phyloP scores from a whole-genome alignment of 1,284 basidiomycete genomes.

The Albatrellus sp. region DNA sequence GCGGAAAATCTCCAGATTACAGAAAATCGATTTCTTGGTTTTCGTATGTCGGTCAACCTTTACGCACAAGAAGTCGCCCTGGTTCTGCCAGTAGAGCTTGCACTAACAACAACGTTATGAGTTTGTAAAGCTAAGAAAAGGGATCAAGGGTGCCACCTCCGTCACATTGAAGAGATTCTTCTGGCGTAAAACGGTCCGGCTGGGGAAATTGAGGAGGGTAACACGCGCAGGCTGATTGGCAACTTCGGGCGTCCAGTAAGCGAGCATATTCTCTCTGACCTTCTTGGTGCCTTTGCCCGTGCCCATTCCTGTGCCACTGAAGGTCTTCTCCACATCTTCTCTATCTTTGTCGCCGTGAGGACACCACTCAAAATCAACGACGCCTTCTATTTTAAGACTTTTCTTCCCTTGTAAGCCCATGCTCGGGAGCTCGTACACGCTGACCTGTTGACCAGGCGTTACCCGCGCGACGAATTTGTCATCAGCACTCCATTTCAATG shows the following conservation, averaged over 20 bases:
- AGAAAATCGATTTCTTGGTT: constrained; percentile 98
- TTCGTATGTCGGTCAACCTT: constrained; percentile 99
- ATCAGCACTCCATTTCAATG: constrained; percentile 96
- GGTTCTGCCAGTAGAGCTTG: constrained; percentile 98
- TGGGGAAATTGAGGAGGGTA: constrained; percentile 84
- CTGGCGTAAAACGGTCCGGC: constrained; percentile 75
- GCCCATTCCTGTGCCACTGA: constrained; percentile 11
- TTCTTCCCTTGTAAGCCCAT: constrained; percentile 97
- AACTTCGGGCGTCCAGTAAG: constrained; percentile 97
- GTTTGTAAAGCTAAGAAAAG: constrained; percentile 1
- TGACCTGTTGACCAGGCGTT: constrained; percentile 86
- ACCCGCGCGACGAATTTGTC: constrained; percentile 91
- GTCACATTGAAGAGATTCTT: constrained; percentile 99
- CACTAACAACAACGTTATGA: constrained; percentile 43
- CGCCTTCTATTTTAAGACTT: constrained; percentile 95
- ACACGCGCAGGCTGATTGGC: constrained; percentile 95
- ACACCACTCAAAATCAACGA: constrained; percentile 99
- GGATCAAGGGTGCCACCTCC: constrained; percentile 48
- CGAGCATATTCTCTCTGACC: constrained; percentile 85
- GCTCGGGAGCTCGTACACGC: constrained; percentile 88
- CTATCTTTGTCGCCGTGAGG: constrained; percentile 85
- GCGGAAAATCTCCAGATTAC: constrained; percentile 97
- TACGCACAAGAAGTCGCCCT: constrained; percentile 97
- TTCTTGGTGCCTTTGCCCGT: constrained; percentile 45
- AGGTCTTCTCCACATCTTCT: constrained; percentile 58